A percentile compares a stretch with the other conserved stretches of the same genome.
Evolutionary conservation across 2,329 filamentous ascomycete species (phyloP).

Genomic region (Proliferodiscus dingleyae): DNA sequence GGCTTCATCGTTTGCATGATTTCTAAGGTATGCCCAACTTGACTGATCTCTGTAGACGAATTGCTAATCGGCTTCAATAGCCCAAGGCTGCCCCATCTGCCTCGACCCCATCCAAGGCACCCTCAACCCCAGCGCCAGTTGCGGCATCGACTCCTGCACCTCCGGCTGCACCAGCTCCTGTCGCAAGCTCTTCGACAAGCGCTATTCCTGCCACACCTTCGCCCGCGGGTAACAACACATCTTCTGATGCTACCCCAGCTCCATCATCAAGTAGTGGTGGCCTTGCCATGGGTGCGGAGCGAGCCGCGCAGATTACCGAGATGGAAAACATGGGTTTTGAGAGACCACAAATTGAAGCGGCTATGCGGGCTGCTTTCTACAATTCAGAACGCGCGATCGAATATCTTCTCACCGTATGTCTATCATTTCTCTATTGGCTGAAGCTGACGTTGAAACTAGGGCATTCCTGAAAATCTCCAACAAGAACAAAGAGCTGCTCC

Average conservation of each 20-base stretch:
- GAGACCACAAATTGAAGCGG: conserved; percentile 79
- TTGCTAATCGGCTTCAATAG: conserved; percentile 39
- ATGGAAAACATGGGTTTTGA: conserved; percentile 99
- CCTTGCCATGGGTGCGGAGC: conserved; percentile 80
- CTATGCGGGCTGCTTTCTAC: conserved; percentile 93
- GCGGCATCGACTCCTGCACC: conserved; percentile 51
- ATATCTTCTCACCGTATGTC: conserved; percentile 78
- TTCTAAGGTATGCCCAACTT: conserved; percentile 66
- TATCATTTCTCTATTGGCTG: not conserved
- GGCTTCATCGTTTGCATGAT: conserved; percentile 99
- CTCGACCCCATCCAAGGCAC: conserved; percentile 47
- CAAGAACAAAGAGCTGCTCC: conserved; percentile 58
- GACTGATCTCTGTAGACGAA: not conserved
- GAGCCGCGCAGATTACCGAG: conserved; percentile 75
- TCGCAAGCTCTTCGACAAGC: conserved; percentile 45
- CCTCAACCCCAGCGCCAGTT: conserved; percentile 60
- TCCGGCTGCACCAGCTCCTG: conserved; percentile 58
- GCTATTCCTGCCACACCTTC: conserved; percentile 45
- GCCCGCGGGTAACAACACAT: conserved; percentile 41
- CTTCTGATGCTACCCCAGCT: conserved; percentile 42
- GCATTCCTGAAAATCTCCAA: conserved; percentile 81
- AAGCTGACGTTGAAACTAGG: conserved; percentile 45
- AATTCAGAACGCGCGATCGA: conserved; percentile 97
- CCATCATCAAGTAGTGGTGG: conserved; percentile 61
- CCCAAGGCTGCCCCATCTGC: conserved; percentile 59